A percentile compares a stretch with the other conserved stretches of the same genome.
phyloP scores from a whole-genome alignment of 768 basidiomycete genomes.

The Kwoniella sp. region DNA sequence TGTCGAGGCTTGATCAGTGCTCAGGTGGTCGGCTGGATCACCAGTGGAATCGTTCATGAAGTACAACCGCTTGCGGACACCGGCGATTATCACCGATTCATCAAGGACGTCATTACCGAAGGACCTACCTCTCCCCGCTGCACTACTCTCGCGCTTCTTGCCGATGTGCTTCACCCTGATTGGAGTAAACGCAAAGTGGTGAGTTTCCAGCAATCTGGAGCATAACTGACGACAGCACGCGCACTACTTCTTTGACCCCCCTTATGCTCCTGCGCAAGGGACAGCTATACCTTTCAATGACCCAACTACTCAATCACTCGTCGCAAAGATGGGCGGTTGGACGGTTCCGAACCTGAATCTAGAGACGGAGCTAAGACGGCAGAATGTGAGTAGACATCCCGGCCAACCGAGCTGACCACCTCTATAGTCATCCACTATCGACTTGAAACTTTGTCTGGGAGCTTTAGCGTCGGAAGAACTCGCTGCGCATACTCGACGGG shows the following conservation, averaged over 20 bases:
- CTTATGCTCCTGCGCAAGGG: slow-evolving; percentile 78
- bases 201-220: slow-evolving; percentile 32
- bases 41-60: slow-evolving; percentile 79
- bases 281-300: slow-evolving; percentile 66
- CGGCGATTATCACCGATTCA: slow-evolving; percentile 88
- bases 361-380: slow-evolving; percentile 91
- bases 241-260: slow-evolving; percentile 60
- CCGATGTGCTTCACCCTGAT: slow-evolving; percentile 73
- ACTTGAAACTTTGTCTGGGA: slow-evolving; percentile 90
- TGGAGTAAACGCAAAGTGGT: slow-evolving; percentile 77
- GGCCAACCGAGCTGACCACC: slow-evolving; percentile 47
- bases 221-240: slow-evolving; percentile 28
- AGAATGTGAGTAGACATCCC: slow-evolving; percentile 71
- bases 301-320: slow-evolving; percentile 77
- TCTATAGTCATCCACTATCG: slow-evolving; percentile 80
- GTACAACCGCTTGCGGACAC: slow-evolving; percentile 86
- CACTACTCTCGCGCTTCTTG: slow-evolving; percentile 83
- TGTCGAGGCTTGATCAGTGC: slow-evolving; percentile 88
- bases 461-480: slow-evolving; percentile 80
- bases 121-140: slow-evolving; percentile 90
- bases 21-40: slow-evolving; percentile 92
- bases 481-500: slow-evolving; percentile 71
- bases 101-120: slow-evolving; percentile 95
- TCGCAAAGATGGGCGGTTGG: slow-evolving; percentile 87
- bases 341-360: slow-evolving; percentile 80